Conservation (phyloP, 202 grass and related monocot genomes). For the Cymbopogon flexuosus region DNA sequence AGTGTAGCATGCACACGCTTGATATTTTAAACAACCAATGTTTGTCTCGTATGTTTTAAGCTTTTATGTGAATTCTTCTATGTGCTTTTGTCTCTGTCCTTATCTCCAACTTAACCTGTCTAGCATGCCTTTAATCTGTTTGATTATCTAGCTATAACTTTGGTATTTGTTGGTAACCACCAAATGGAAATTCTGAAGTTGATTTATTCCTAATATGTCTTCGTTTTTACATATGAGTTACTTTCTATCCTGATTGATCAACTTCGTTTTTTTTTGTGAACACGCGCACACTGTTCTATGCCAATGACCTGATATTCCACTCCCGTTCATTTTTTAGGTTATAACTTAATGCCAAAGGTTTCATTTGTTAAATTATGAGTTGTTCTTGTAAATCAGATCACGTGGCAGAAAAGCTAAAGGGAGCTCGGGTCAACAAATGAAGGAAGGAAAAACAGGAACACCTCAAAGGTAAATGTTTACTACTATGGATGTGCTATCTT, state of each 20-base stretch:
- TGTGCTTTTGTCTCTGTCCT: too few relatives aligned
- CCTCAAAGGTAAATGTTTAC: constrained; percentile 27
- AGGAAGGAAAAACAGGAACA: constrained; percentile 34
- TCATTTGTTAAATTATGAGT: neutral
- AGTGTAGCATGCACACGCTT: neutral
- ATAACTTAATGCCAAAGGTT: neutral
- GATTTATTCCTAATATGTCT: neutral
- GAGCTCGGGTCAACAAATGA: neutral
- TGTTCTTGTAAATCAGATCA: constrained; percentile 36
- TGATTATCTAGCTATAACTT: too few relatives aligned
- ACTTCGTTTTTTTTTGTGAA: neutral
- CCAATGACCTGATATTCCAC: neutral
- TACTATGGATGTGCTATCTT: neutral
- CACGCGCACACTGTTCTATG: neutral
- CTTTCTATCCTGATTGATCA: neutral
- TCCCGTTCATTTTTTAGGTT: neutral
- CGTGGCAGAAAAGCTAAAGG: constrained; percentile 33
- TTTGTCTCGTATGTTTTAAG: neutral
- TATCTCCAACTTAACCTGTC: too few relatives aligned
- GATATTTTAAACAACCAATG: neutral
- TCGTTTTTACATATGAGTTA: neutral
- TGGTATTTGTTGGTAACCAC: too few relatives aligned
- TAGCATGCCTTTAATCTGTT: too few relatives aligned
- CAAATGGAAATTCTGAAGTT: constrained; percentile 1
- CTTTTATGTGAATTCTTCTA: neutral